Evolutionary conservation across 2,329 filamentous ascomycete genomes (phyloP), one percentile per base, ranked within the genome.

Genomic region (Xylaria sp.): DNA sequence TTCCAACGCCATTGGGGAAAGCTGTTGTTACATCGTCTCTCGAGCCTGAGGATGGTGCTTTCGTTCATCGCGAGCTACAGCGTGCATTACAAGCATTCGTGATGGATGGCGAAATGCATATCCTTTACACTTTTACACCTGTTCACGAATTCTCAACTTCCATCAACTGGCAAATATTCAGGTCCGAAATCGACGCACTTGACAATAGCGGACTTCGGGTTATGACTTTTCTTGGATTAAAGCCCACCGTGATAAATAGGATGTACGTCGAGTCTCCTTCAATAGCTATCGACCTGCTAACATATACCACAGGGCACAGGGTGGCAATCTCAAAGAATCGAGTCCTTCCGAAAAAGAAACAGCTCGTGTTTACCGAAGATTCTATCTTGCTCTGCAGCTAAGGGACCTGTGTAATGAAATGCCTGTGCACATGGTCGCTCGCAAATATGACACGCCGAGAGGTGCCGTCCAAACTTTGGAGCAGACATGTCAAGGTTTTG

Each of bases 41-140:
- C 44, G 88, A 91, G 60, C 92, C 91, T 0, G 90, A 93, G 67
- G 92, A 94, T 73, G 92, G 92, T 0, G 80, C 92, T 0, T 94
- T 94, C 73, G 85, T 94, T 20, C 84, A 94, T 73, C 84, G 88
- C 55, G 92, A 94, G 78, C 83, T 94, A 57, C 85, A 85, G 66
- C 86, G 86, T 72, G 90, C 92, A 0, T 83, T 94, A 2, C 84
- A 87, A 69, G 90, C 90, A 1, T 94, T 94, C 75, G 92, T 94
- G 13, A 90, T 94, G 87, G 91, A 94, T 75, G 90, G 91, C 3
- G 92, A 94, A 71, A 90, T 94, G 89, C 92, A 94, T 56, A 65
- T 73, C 39, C 67, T 74, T 37, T 94, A 94, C 77, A 89, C 89
- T 46, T 94, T 94, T 72, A 94, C 92, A 0, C 92, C 92, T 0